Evolutionary conservation across 2,329 filamentous ascomycete species (phyloP).

Genomic region (Aspergillus sp.): DNA sequence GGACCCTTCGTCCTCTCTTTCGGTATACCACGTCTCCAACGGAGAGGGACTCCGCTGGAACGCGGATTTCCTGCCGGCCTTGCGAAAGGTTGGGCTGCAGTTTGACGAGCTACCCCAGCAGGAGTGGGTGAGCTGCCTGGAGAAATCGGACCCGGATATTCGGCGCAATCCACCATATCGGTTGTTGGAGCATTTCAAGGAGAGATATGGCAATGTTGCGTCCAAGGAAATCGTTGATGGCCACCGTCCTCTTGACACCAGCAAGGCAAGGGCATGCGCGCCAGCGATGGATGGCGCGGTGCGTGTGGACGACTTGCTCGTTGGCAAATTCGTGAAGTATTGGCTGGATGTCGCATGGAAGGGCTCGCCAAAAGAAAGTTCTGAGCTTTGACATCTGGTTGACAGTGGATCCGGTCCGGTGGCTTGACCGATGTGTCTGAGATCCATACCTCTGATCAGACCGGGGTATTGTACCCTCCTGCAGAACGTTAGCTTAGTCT

Average conservation of each 20-base stretch:
- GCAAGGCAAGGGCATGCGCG: background rate
- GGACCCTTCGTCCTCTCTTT: background rate
- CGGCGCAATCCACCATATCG: constrained; percentile 53
- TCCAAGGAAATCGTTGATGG: constrained; percentile 2
- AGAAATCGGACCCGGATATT: constrained; percentile 49
- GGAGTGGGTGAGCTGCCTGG: constrained; percentile 35
- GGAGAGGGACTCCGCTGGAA: constrained; percentile 33
- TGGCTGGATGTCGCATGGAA: background rate
- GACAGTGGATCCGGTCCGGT: too few species aligned
- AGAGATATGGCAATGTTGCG: constrained; percentile 44
- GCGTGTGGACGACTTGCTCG: constrained; percentile 8
- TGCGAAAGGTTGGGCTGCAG: constrained; percentile 26
- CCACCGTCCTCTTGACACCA: constrained; percentile 3
- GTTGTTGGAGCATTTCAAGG: constrained; percentile 53
- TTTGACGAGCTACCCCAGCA: constrained; percentile 32
- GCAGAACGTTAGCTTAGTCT: too few species aligned
- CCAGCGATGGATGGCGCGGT: constrained; percentile 5
- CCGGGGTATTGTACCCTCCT: too few species aligned
- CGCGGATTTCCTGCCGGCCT: constrained; percentile 31
- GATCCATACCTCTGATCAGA: too few species aligned
- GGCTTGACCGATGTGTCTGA: too few species aligned
- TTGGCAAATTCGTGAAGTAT: constrained; percentile 8
- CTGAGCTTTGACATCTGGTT: too few species aligned
- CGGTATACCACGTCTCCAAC: constrained; percentile 14
- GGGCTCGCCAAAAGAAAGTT: too few species aligned